Percentiles rank a stretch among this genome's conserved stretches.
These are phyloP conservation scores for Podosphaera fusca DNA, from an alignment of 2,329 filamentous ascomycete genomes.

Conservation along the genomic window DNA sequence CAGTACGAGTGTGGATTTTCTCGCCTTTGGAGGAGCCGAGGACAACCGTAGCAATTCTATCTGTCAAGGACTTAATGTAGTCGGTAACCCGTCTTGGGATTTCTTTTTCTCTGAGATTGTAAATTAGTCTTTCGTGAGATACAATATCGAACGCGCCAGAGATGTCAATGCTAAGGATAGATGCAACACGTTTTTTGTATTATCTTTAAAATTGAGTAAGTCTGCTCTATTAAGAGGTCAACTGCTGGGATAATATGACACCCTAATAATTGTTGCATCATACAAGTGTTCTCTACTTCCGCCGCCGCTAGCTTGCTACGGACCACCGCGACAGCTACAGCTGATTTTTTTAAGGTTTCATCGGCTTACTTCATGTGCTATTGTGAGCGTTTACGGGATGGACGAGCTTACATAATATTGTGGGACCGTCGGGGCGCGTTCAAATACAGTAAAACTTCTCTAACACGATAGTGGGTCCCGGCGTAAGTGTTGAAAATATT, in stretches of 20 bases:
- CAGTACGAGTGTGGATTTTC: not conserved
- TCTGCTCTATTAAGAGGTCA: not conserved
- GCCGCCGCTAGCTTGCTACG: too few species aligned
- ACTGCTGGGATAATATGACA: not conserved
- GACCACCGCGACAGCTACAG: too few species aligned
- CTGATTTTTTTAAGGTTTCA: too few species aligned
- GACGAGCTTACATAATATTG: too few species aligned
- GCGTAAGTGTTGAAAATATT: too few species aligned
- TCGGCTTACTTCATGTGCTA: too few species aligned
- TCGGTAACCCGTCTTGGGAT: not conserved
- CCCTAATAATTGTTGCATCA: too few species aligned
- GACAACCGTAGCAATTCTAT: not conserved
- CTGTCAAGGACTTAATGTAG: not conserved
- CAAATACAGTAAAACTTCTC: too few species aligned
- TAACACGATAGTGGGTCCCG: too few species aligned
- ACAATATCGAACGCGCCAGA: not conserved
- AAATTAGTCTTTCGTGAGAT: not conserved
- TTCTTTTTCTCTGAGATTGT: not conserved
- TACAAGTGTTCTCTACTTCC: too few species aligned
- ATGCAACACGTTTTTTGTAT: not conserved
- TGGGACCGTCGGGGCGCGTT: too few species aligned
- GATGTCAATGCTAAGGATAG: not conserved
- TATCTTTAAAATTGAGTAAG: not conserved
- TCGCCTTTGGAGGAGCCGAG: not conserved
- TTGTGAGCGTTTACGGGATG: too few species aligned